phyloP scores from a whole-genome alignment of 1,139 yeast species.

The Hansenula sp. region DNA sequence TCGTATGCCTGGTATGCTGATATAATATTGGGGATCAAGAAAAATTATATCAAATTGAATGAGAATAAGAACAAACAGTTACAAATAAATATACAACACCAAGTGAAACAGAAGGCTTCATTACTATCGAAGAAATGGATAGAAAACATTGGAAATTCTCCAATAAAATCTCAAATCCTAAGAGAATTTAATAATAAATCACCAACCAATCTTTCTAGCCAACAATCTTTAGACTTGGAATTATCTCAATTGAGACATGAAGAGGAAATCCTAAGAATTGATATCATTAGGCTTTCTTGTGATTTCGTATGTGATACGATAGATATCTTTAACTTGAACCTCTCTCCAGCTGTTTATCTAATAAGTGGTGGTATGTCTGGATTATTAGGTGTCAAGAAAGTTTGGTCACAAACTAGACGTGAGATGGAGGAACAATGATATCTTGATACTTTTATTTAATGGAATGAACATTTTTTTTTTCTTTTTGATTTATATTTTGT shows the following conservation, averaged over 20 bases:
- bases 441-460: too few species aligned
- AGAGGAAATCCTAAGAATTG: constrained; percentile 30
- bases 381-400: constrained; percentile 34
- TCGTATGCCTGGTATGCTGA: constrained; percentile 63
- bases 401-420: constrained; percentile 26
- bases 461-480: too few species aligned
- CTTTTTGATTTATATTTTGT: too few species aligned
- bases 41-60: constrained; percentile 38
- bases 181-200: constrained; percentile 25
- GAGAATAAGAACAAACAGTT: constrained; percentile 37
- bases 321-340: constrained; percentile 34
- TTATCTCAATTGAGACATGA: constrained; percentile 28
- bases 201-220: constrained; percentile 10
- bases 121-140: constrained; percentile 22
- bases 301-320: constrained; percentile 41
- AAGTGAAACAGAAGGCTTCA: constrained; percentile 28
- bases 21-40: constrained; percentile 51
- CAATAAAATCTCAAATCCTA: constrained; percentile 27
- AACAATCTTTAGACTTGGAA: constrained; percentile 21
- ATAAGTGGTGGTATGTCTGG: constrained; percentile 35
- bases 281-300: constrained; percentile 33
- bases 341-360: constrained; percentile 28
- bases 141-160: constrained; percentile 21
- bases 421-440: constrained; percentile 1
- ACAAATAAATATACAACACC: constrained; percentile 32